These are phyloP conservation scores for Sistotremastrum niveocremeum DNA, from an alignment of 768 basidiomycete species.

Conservation along the genomic window DNA sequence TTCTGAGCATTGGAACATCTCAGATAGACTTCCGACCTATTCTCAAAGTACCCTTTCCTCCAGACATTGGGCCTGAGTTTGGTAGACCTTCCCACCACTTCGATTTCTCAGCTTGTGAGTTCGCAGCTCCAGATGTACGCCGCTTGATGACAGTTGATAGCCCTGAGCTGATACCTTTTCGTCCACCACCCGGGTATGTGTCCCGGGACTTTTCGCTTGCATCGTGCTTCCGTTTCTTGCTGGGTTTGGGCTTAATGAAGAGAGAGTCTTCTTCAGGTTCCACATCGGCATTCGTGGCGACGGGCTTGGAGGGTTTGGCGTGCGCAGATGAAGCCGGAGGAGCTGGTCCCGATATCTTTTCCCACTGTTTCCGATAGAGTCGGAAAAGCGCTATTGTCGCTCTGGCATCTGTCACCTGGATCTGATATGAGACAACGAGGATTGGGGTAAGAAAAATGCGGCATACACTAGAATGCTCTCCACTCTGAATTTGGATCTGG, in stretches of 20 bases:
- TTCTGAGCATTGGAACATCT: not conserved
- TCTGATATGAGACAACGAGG: not conserved
- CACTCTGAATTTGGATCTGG: slow-evolving; percentile 66
- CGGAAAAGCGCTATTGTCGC: slow-evolving; percentile 93
- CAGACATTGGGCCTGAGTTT: too few species aligned
- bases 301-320: slow-evolving; percentile 6
- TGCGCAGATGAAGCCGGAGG: slow-evolving; percentile 7
- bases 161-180: slow-evolving; percentile 53
- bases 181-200: slow-evolving; percentile 35
- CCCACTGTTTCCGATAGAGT: slow-evolving; percentile 73
- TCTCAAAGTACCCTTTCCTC: too few species aligned
- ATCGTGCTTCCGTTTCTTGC: slow-evolving; percentile 5
- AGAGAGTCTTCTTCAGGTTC: not conserved
- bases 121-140: slow-evolving; percentile 5
- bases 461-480: slow-evolving; percentile 84
- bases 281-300: slow-evolving; percentile 2
- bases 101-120: slow-evolving; percentile 10
- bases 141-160: slow-evolving; percentile 36
- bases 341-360: slow-evolving; percentile 30
- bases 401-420: slow-evolving; percentile 79
- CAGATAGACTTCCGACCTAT: not conserved
- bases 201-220: slow-evolving; percentile 10
- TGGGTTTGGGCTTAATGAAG: not conserved
- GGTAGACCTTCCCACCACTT: slow-evolving; percentile 35
- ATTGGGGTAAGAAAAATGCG: not conserved